A percentile compares a stretch with the other conserved stretches of the same genome.
These are phyloP conservation scores for Rhodotorula sp. DNA, from an alignment of 1,284 basidiomycete genomes.

Conservation along the genomic window DNA sequence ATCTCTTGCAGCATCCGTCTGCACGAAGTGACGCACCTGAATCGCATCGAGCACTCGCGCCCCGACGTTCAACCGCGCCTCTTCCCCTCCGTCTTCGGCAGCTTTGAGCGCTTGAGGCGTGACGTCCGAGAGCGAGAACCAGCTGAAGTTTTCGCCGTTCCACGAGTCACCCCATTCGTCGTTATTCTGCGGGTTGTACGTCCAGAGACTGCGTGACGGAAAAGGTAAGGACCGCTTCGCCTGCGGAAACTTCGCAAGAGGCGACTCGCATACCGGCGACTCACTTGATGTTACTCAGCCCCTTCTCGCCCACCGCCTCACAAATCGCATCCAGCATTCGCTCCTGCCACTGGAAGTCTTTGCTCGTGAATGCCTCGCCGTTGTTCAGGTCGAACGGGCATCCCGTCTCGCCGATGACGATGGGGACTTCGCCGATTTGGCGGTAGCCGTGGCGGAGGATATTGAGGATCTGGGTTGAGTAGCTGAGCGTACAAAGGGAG, in stretches of 20 bases:
- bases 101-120: constrained; percentile 51
- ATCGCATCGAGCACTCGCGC: constrained; percentile 72
- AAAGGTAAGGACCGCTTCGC: not conserved
- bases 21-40: constrained; percentile 38
- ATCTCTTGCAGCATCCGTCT: no score
- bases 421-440: constrained; percentile 70
- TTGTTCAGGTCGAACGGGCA: constrained; percentile 90
- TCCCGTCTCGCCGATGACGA: constrained; percentile 85
- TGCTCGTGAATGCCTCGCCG: constrained; percentile 65
- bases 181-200: constrained; percentile 85
- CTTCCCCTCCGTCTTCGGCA: constrained; percentile 55
- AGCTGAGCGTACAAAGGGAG: constrained; percentile 48
- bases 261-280: constrained; percentile 7
- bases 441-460: constrained; percentile 66
- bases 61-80: constrained; percentile 66
- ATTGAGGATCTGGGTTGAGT: constrained; percentile 72
- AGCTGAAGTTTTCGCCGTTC: constrained; percentile 96
- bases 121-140: constrained; percentile 63
- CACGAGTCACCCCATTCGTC: constrained; percentile 80
- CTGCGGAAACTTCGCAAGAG: no score
- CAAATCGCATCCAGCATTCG: constrained; percentile 47
- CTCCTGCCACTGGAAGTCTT: constrained; percentile 48
- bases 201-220: constrained; percentile 70
- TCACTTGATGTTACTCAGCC: constrained; percentile 46
- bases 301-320: constrained; percentile 27